phyloP scores from a whole-genome alignment of 2,329 filamentous ascomycete genomes.

The Diaporthe citrichinensis region DNA sequence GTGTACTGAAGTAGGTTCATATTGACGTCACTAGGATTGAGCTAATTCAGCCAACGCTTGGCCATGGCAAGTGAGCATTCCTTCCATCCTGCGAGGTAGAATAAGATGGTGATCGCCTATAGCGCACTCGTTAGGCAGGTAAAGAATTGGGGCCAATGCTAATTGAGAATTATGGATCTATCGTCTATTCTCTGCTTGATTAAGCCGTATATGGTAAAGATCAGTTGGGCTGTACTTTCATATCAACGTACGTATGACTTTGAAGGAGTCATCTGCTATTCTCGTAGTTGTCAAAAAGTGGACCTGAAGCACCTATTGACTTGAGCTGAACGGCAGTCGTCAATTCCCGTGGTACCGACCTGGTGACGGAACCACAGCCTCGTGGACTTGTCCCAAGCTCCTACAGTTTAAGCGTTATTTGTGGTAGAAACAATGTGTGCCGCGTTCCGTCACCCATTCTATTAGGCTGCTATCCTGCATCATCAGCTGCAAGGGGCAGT shows the following conservation, averaged over 20 bases:
- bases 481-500: neutral
- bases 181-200: neutral
- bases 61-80: neutral
- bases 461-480: neutral
- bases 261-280: neutral
- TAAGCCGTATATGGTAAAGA: neutral
- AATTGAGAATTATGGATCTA: neutral
- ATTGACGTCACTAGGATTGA: neutral
- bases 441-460: neutral
- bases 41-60: neutral
- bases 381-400: neutral
- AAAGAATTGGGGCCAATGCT: neutral
- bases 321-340: neutral
- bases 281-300: neutral
- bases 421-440: neutral
- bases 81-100: neutral
- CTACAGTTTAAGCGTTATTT: neutral
- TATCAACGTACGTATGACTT: neutral
- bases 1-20: neutral
- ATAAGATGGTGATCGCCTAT: neutral
- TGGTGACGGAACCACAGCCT: neutral
- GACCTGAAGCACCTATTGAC: neutral
- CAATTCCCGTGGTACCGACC: neutral
- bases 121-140: neutral
- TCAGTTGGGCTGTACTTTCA: neutral